phyloP scores from a whole-genome alignment of 805 yeast genomes.

The Wickerhamiella lipophila region DNA sequence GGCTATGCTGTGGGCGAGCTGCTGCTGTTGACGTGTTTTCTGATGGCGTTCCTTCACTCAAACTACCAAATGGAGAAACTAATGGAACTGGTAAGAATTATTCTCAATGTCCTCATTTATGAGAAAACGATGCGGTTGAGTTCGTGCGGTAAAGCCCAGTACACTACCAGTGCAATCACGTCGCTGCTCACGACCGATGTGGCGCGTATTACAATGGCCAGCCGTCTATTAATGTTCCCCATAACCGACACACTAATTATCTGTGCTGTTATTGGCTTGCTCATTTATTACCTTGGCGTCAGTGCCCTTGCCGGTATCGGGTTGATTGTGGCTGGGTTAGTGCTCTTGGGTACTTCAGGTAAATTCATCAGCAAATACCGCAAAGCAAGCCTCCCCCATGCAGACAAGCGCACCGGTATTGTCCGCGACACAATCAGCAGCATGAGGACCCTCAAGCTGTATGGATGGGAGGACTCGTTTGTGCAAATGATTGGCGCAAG shows the following conservation, averaged over 20 bases:
- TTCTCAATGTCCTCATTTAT: slow-evolving; percentile 55
- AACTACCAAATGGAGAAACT: neutral
- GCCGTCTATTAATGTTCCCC: slow-evolving; percentile 19
- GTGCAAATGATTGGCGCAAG: slow-evolving; percentile 39
- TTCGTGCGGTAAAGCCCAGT: slow-evolving; percentile 43
- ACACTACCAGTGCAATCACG: slow-evolving; percentile 59
- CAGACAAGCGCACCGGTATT: slow-evolving; percentile 64
- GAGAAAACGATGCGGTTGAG: slow-evolving; percentile 55
- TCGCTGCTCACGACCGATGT: slow-evolving; percentile 72
- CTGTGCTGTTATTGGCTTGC: slow-evolving; percentile 44
- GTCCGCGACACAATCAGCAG: slow-evolving; percentile 69
- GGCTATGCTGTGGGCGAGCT: slow-evolving; percentile 62
- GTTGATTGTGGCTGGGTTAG: slow-evolving; percentile 30
- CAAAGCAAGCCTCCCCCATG: slow-evolving; percentile 43
- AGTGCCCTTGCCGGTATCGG: slow-evolving; percentile 61
- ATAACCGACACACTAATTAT: slow-evolving; percentile 17
- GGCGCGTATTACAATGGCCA: slow-evolving; percentile 53
- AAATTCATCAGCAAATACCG: slow-evolving; percentile 44
- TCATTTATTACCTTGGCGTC: slow-evolving; percentile 58
- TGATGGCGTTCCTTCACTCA: neutral
- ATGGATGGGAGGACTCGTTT: slow-evolving; percentile 86
- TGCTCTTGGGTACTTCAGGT: slow-evolving; percentile 36
- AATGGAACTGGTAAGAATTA: slow-evolving; percentile 49
- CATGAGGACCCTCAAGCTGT: slow-evolving; percentile 72
- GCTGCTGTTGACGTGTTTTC: neutral